Evolutionary conservation across 2,329 filamentous ascomycete genomes (phyloP).

Genomic region (Fusarium tuaranense): DNA sequence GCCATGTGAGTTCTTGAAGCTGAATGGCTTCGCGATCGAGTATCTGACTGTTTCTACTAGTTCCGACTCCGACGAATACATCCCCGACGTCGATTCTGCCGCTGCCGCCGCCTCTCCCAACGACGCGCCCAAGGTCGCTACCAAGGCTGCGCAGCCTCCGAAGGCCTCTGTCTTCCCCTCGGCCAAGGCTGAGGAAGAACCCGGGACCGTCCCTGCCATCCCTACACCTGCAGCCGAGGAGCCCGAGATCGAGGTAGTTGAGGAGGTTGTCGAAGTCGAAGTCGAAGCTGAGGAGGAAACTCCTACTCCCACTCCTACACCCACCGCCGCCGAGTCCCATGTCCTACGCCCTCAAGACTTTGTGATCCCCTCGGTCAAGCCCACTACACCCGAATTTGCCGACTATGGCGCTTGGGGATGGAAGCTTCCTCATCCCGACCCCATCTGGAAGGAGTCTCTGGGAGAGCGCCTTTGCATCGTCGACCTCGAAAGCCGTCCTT

Average conservation of each 20-base stretch:
- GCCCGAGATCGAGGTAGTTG: neutral
- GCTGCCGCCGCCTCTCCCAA: neutral
- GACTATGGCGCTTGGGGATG: slow-evolving; percentile 50
- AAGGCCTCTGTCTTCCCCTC: neutral
- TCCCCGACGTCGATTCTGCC: neutral
- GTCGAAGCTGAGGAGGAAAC: neutral
- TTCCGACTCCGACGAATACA: neutral
- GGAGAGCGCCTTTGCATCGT: slow-evolving; percentile 58
- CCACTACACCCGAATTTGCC: slow-evolving; percentile 42
- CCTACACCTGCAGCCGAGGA: neutral
- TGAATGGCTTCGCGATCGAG: neutral
- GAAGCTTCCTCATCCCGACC: slow-evolving; percentile 40
- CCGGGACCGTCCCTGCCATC: neutral
- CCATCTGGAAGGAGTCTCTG: slow-evolving; percentile 49
- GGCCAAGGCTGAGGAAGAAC: neutral
- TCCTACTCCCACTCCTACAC: neutral
- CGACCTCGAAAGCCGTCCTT: slow-evolving; percentile 57
- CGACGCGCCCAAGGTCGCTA: neutral
- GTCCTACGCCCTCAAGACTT: neutral
- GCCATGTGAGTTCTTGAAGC: neutral
- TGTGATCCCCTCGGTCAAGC: slow-evolving; percentile 39
- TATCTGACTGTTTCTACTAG: neutral
- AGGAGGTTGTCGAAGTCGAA: neutral
- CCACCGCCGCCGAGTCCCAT: neutral
- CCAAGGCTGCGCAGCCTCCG: neutral